Evolutionary conservation across 2,329 filamentous ascomycete genomes (phyloP).

Genomic region (Cephalotrichum gorgonifer): DNA sequence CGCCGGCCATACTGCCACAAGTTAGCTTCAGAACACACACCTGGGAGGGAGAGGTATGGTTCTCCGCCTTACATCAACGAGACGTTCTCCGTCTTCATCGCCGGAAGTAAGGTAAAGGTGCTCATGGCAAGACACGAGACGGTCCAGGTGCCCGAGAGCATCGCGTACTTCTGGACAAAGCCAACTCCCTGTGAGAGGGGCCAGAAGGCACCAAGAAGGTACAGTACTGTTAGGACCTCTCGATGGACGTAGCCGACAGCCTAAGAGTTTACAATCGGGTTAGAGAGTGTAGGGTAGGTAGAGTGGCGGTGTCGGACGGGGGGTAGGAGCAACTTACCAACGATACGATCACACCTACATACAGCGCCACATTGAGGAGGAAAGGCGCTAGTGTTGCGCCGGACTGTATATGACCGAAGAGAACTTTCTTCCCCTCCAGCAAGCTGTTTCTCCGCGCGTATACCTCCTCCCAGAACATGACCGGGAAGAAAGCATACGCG

Average conservation of each 20-base stretch:
- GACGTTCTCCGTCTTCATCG: constrained; percentile 72
- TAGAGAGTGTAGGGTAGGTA: not conserved
- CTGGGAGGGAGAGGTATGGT: not conserved
- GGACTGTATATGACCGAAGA: constrained; percentile 61
- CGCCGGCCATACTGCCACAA: constrained; percentile 55
- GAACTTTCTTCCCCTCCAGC: constrained; percentile 49
- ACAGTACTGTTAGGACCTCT: constrained; percentile 75
- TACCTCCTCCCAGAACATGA: constrained; percentile 95
- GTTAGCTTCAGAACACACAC: not conserved
- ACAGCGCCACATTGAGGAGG: constrained; percentile 51
- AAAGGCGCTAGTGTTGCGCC: constrained; percentile 48
- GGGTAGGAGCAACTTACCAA: constrained; percentile 44
- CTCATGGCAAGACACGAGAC: constrained; percentile 76
- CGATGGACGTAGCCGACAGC: constrained; percentile 87
- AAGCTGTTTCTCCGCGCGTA: constrained; percentile 67
- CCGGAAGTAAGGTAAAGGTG: constrained; percentile 78
- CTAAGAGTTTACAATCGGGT: constrained; percentile 27
- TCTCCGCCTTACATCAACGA: constrained; percentile 59
- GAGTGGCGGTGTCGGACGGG: not conserved
- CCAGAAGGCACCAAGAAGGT: constrained; percentile 67
- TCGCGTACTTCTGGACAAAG: constrained; percentile 58
- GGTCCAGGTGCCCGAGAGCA: constrained; percentile 61
- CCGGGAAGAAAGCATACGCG: constrained; percentile 81
- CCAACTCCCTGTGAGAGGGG: constrained; percentile 61
- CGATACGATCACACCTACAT: constrained; percentile 67